Evolutionary conservation across 2,329 filamentous ascomycete genomes (phyloP), one percentile per base, ranked within the genome.

Genomic region (Fusarium odoratissimum): DNA sequence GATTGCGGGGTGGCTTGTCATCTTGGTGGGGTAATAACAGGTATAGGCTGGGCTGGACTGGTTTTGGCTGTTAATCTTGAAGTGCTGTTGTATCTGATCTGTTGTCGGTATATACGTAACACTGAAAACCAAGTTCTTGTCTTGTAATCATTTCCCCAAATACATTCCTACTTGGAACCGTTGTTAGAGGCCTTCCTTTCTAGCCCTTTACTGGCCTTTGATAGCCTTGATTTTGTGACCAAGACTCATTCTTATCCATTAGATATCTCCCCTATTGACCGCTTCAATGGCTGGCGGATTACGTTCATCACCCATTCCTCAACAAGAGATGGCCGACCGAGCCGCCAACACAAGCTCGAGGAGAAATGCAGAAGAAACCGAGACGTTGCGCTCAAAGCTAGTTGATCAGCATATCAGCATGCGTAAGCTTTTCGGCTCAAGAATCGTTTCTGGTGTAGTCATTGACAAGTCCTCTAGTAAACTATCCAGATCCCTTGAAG

Each of bases 401-500:
- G 64, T 79, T 2, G 86, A 89, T 68, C 81, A 82, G 46, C 80
- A 82, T 14, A 88, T 88, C 74, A 85, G 83, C 60, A 82, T 84
- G 10, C 79, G 87, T 88, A 77, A 73, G 84, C 72, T 8, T 48
- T 28, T 28, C 30, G 23, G 14, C 5, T 25, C 48, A 42, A 40
- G 19, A 11, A 13, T n/a, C 13, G 33, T 19, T 33, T 45, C n/a
- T 30, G 33, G 33, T 21, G 16, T 42, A 13, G 41, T 45, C 31
- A 23, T 70, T 79, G 38, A 77, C 62, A 41, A 62, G 17, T 8
- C 46, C 19, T 51, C 23, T 35, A 78, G 75, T 71, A 23, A 72
- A 57, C 35, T 87, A 85, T 57, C 82, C 83, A 12, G 86, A 89
- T 65, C 87, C 87, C 37, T 79, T 89, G 61, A 72, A 82, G 19